Base-by-base conservation (phyloP, 1,284 basidiomycete species). In the Hymenochaete sp. region DNA sequence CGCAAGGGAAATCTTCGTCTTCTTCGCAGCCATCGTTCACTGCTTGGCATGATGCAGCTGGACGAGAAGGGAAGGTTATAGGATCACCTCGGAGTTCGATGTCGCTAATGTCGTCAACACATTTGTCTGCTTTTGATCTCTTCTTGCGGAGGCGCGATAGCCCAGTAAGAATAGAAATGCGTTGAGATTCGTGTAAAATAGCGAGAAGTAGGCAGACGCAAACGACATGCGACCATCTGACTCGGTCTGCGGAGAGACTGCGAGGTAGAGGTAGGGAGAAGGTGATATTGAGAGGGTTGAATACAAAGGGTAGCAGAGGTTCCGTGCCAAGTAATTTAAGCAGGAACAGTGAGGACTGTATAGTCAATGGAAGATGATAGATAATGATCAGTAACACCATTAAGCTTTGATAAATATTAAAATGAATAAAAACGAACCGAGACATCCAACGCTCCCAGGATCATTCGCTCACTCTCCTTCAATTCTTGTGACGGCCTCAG, bases 311-410 rank as follows among this genome's bases (percentile, higher is more conserved):
- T 0, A 57, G 45, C 21, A 57, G 38, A 19, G 54, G 57, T 14
- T 53, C 54, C 29, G 49, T 49, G 28, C 49, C 47, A 6, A 57
- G 41, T 3, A 48, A 33, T 37, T 56, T 55, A 19, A 59, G 49
- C 11, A 57, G 39, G n/a, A 55, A n/a, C 26, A 57, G 49, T 2
- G 56, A 54, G n/a, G 53, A 55, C 57, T 59, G 41, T 11, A 32
- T 8, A 35, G 27, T 11, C 35, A 24, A 22, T 13, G 19, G 25
- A 9, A 8, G 3, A 38, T 10, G 13, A 38, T 18, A 29, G 33
- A 22, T 10, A n/a, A 43, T 33, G 31, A 28, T n/a, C 10, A 29
- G 29, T n/a, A n/a, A n/a, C n/a, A n/a, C n/a, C n/a, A n/a, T n/a
- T n/a, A n/a, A n/a, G n/a, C n/a, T n/a, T n/a, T n/a, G n/a, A n/a